Evolutionary conservation across 1,284 basidiomycete species (phyloP).

Genomic region (Leucoagaricus sp.): DNA sequence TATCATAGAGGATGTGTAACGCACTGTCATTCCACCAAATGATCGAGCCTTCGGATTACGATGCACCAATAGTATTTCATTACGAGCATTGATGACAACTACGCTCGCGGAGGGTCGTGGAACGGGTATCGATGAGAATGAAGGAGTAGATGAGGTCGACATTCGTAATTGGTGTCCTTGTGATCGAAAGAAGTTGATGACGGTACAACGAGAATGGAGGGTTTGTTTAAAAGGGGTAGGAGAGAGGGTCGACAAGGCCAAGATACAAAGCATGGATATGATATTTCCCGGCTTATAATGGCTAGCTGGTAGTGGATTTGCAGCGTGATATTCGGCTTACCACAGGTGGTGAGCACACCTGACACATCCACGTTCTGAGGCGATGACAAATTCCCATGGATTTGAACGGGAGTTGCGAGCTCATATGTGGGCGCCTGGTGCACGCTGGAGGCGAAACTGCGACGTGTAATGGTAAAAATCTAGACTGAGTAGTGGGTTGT

Average conservation of each 20-base stretch:
- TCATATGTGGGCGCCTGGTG: background rate
- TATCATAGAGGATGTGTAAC: slow-evolving; percentile 24
- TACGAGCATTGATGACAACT: slow-evolving; percentile 59
- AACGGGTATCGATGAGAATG: slow-evolving; percentile 18
- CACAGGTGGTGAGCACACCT: background rate
- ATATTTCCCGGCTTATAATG: slow-evolving; percentile 9
- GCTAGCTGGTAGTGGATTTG: background rate
- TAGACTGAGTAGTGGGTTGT: background rate
- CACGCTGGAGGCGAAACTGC: background rate
- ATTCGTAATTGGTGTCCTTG: slow-evolving; percentile 2
- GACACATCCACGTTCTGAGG: background rate
- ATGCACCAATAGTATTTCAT: slow-evolving; percentile 70
- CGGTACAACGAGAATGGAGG: background rate
- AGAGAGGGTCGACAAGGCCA: background rate
- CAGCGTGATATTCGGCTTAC: slow-evolving; percentile 1
- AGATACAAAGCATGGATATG: background rate
- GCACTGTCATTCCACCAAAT: slow-evolving; percentile 67
- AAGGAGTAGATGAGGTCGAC: slow-evolving; percentile 16
- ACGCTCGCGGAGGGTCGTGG: slow-evolving; percentile 66
- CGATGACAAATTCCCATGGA: slow-evolving; percentile 1
- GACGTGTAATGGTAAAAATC: background rate
- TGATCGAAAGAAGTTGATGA: background rate
- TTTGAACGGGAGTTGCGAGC: too few relatives aligned
- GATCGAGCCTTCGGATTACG: slow-evolving; percentile 61
- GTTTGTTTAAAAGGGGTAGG: background rate